Percentiles rank a stretch among this genome's conserved stretches.
These are phyloP conservation scores for Decorospora gaudefroyi DNA, from an alignment of 2,329 filamentous ascomycete species.

Conservation along the genomic window DNA sequence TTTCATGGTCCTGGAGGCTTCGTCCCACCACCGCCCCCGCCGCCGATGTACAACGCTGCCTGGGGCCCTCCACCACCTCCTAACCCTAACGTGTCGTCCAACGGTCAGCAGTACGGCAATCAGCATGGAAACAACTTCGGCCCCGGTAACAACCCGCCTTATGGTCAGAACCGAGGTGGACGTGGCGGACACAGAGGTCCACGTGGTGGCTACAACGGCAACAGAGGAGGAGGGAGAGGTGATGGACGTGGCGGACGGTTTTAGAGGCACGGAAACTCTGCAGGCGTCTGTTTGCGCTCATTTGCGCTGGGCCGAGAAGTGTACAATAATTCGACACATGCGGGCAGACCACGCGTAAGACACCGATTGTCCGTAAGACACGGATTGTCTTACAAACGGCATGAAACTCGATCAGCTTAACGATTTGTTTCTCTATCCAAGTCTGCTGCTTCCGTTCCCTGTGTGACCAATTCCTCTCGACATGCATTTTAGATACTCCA, in stretches of 20 bases:
- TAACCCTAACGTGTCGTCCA: slow-evolving; percentile 23
- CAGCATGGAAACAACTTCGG: slow-evolving; percentile 16
- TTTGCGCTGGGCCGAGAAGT: not conserved
- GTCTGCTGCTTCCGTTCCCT: not conserved
- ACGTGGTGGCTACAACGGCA: slow-evolving; percentile 21
- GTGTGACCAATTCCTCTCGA: not conserved
- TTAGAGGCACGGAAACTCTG: not conserved
- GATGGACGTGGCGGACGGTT: slow-evolving; percentile 22
- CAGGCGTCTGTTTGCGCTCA: not conserved
- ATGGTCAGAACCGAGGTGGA: slow-evolving; percentile 16
- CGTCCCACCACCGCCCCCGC: slow-evolving; percentile 34
- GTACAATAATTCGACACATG: not conserved
- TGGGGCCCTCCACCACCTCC: slow-evolving; percentile 28
- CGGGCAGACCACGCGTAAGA: too few relatives aligned
- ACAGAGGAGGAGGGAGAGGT: slow-evolving; percentile 24
- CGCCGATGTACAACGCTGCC: slow-evolving; percentile 30
- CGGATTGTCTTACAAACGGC: not conserved
- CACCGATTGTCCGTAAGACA: not conserved
- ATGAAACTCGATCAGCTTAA: not conserved
- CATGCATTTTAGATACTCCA: not conserved
- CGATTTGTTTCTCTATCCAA: not conserved
- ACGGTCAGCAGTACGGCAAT: slow-evolving; percentile 10
- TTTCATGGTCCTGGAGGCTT: slow-evolving; percentile 23
- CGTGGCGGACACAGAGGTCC: slow-evolving; percentile 24
- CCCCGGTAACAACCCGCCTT: slow-evolving; percentile 13